Conservation (phyloP, 306 rosid species). For the Castanopsis chinensis region DNA sequence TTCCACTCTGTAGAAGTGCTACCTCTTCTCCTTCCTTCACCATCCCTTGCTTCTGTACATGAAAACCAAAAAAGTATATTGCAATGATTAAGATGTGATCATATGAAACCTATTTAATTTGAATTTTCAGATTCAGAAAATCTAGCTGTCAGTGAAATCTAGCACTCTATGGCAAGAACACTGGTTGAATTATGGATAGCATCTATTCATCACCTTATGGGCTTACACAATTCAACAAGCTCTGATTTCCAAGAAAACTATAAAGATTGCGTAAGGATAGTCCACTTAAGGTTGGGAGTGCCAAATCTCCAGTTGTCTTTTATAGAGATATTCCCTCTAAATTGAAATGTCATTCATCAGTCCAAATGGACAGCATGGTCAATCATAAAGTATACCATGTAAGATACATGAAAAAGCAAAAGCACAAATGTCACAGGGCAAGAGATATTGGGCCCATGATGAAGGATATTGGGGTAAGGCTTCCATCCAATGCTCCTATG, state of each 20-base stretch:
- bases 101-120: too few relatives aligned
- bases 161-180: too few relatives aligned
- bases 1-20: constrained; percentile 94
- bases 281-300: neutral
- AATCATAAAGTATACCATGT: neutral
- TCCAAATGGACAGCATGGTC: neutral
- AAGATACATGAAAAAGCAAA: neutral
- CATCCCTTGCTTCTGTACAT: constrained; percentile 83
- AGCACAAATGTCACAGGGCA: neutral
- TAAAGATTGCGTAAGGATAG: neutral
- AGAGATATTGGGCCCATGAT: neutral
- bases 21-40: constrained; percentile 96
- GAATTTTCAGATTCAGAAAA: neutral
- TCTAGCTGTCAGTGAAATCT: neutral
- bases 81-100: neutral
- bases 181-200: neutral
- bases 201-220: neutral
- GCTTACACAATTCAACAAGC: neutral
- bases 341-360: neutral
- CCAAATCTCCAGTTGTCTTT: neutral
- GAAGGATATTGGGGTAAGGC: neutral
- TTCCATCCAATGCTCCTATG: too few relatives aligned
- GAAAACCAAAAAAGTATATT: constrained; percentile 2
- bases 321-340: neutral
- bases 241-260: neutral